Conservation (phyloP, 345 rosid genomes). For the Combretum micranthum region DNA sequence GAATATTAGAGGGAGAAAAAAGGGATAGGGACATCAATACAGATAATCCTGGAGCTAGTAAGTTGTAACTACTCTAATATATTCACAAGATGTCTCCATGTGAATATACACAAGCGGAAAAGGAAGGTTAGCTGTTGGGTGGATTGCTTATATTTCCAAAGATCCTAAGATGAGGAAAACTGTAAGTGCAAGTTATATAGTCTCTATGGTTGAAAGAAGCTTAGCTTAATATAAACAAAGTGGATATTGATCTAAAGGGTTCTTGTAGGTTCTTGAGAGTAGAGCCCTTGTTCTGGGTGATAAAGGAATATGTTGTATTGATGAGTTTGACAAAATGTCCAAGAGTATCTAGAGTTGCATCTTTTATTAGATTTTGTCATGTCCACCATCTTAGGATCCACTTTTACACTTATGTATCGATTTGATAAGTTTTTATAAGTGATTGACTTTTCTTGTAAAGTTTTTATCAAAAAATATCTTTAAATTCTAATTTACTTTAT, state of each 20-base stretch:
- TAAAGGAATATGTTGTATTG: conserved; percentile 90
- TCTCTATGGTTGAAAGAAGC: conserved; percentile 1
- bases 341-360: too few relatives aligned
- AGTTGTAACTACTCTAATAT: conserved; percentile 93
- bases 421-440: too few relatives aligned
- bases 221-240: not conserved
- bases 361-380: too few relatives aligned
- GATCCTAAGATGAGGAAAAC: conserved; percentile 99
- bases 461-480: too few relatives aligned
- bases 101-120: conserved; percentile 92
- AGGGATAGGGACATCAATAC: too few relatives aligned
- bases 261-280: conserved; percentile 81
- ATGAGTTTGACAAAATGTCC: conserved; percentile 98
- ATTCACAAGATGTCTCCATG: conserved; percentile 94
- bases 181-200: conserved; percentile 29
- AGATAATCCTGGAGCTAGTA: conserved; percentile 99
- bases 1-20: too few relatives aligned
- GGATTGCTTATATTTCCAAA: conserved; percentile 92
- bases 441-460: too few relatives aligned
- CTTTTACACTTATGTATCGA: too few relatives aligned
- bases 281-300: conserved; percentile 98
- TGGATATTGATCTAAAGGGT: conserved; percentile 12
- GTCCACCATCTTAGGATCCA: too few relatives aligned
- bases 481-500: too few relatives aligned
- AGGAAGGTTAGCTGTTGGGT: conserved; percentile 98